Percentiles rank a stretch among this genome's conserved stretches.
Evolutionary conservation across 2,329 filamentous ascomycete species (phyloP).

Genomic region (Microcera coccophila): DNA sequence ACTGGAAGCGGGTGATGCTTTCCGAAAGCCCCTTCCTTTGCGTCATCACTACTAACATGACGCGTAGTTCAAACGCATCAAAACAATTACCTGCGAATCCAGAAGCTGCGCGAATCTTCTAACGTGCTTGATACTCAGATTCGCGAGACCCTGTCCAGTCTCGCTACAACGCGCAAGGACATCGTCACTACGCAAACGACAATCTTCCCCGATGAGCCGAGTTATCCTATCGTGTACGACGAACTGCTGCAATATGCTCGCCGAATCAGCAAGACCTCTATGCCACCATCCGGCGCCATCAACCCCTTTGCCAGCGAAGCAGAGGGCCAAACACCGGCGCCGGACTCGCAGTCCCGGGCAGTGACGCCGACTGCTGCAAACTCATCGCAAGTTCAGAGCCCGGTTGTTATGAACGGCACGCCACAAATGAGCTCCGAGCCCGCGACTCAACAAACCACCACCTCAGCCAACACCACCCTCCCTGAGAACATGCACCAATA

Average conservation of each 20-base stretch:
- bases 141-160: constrained; percentile 63
- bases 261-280: constrained; percentile 74
- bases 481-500: constrained; percentile 47
- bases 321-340: constrained; percentile 29
- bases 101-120: constrained; percentile 63
- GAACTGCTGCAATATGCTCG: constrained; percentile 75
- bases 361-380: constrained; percentile 33
- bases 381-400: constrained; percentile 34
- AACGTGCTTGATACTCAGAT: constrained; percentile 67
- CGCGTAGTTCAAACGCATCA: constrained; percentile 67
- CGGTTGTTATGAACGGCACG: constrained; percentile 32
- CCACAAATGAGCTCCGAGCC: constrained; percentile 27
- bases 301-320: constrained; percentile 35
- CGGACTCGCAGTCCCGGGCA: constrained; percentile 29
- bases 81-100: constrained; percentile 65
- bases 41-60: background rate
- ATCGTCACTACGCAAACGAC: constrained; percentile 62
- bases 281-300: constrained; percentile 58
- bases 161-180: constrained; percentile 70
- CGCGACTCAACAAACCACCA: constrained; percentile 32
- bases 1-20: constrained; percentile 56
- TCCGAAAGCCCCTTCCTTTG: background rate
- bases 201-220: constrained; percentile 47
- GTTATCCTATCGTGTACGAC: constrained; percentile 60
- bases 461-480: constrained; percentile 39